Conservation (phyloP, 1,284 basidiomycete genomes). For the Apiotrichum mycotoxinovorans region DNA sequence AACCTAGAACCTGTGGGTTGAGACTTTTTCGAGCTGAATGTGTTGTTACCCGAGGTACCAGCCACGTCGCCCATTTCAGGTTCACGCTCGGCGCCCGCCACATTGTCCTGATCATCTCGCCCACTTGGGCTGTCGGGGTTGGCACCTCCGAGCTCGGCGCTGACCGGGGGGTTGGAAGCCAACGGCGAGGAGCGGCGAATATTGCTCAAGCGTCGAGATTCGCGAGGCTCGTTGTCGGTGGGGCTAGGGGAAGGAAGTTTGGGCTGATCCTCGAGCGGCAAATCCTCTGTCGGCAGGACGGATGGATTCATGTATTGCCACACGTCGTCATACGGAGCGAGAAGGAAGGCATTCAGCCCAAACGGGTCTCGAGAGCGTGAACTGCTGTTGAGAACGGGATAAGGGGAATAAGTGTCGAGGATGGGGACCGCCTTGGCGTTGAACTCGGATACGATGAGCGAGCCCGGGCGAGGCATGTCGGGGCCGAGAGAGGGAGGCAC, state of each 20-base stretch:
- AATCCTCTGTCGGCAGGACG: slow-evolving; percentile 8
- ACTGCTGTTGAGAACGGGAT: slow-evolving; percentile 33
- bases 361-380: slow-evolving; percentile 32
- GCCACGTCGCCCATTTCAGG: not conserved
- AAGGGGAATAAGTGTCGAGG: slow-evolving; percentile 40
- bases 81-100: not conserved
- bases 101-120: too few relatives aligned
- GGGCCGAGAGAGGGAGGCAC: slow-evolving; percentile 10
- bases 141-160: slow-evolving; percentile 9
- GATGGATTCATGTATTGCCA: slow-evolving; percentile 37
- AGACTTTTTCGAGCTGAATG: not conserved
- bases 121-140: not conserved
- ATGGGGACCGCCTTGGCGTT: slow-evolving; percentile 6
- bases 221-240: not conserved
- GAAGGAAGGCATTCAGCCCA: slow-evolving; percentile 39
- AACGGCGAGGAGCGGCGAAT: slow-evolving; percentile 23
- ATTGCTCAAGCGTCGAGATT: slow-evolving; percentile 1
- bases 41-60: not conserved
- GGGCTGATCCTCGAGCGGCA: slow-evolving; percentile 4
- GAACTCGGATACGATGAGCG: slow-evolving; percentile 5
- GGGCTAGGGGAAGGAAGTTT: slow-evolving; percentile 9
- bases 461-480: not conserved
- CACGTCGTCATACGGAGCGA: slow-evolving; percentile 36
- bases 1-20: slow-evolving; percentile 2
- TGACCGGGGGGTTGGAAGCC: slow-evolving; percentile 29